Conservation (phyloP, 2,329 filamentous ascomycete genomes). For the Magnaporthales sp. region DNA sequence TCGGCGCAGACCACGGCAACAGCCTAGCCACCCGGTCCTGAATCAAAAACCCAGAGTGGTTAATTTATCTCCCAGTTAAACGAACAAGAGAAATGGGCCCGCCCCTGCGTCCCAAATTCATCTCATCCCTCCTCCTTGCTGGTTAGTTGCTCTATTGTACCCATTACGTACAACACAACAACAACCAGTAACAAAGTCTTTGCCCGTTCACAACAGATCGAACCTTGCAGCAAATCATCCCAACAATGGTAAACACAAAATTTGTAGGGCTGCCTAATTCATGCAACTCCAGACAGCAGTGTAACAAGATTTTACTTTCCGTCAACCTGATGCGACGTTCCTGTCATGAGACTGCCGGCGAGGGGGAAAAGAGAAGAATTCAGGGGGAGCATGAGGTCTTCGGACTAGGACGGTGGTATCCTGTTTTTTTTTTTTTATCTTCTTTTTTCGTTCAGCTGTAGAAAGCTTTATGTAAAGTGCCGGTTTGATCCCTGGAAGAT, state of each 20-base stretch:
- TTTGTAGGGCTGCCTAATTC: background rate
- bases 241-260: background rate
- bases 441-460: no score
- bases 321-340: background rate
- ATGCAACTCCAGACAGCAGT: background rate
- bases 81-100: background rate
- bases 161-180: no score
- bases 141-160: background rate
- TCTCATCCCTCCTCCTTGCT: background rate
- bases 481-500: no score
- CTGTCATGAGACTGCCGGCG: background rate
- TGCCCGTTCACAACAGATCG: background rate
- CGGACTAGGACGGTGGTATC: no score
- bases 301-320: background rate
- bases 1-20: background rate
- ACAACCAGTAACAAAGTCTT: background rate
- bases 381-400: no score
- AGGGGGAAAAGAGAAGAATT: no score
- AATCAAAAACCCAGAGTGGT: background rate
- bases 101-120: background rate
- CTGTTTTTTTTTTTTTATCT: no score
- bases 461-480: no score
- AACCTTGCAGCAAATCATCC: background rate
- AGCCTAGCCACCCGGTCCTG: background rate
- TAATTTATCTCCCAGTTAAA: background rate